These are phyloP conservation scores for Citrullus colocynthis DNA, from an alignment of 306 rosid genomes.

Conservation along the genomic window DNA sequence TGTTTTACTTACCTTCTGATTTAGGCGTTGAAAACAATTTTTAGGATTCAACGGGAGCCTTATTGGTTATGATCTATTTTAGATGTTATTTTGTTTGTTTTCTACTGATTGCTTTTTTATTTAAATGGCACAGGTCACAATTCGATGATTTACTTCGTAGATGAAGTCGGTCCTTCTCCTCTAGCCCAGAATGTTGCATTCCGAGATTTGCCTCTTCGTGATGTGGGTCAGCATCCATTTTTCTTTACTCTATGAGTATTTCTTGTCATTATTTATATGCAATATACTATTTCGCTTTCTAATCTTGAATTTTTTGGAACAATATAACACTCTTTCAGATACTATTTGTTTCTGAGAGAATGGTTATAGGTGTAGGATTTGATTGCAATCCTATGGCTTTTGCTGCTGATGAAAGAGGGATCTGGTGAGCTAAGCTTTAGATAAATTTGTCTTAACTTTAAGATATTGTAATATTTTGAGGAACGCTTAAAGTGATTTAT, in stretches of 20 bases:
- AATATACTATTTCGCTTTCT: slow-evolving; percentile 24
- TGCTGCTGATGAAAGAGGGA: slow-evolving; percentile 72
- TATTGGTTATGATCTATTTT: background rate
- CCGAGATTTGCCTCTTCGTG: slow-evolving; percentile 96
- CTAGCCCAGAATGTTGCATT: slow-evolving; percentile 76
- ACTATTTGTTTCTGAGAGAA: slow-evolving; percentile 75
- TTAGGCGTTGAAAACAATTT: background rate
- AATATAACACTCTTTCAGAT: slow-evolving; percentile 49
- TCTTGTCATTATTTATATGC: slow-evolving; percentile 3
- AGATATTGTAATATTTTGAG: slow-evolving; percentile 10
- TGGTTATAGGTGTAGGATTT: slow-evolving; percentile 80
- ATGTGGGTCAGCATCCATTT: slow-evolving; percentile 99
- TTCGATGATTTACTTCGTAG: slow-evolving; percentile 88
- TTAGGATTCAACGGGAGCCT: background rate
- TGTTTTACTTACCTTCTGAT: slow-evolving; percentile 1
- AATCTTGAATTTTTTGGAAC: slow-evolving; percentile 20
- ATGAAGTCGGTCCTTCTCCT: slow-evolving; percentile 91
- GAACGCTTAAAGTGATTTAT: slow-evolving; percentile 9
- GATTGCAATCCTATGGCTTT: slow-evolving; percentile 88
- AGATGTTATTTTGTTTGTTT: background rate
- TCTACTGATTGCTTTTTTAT: slow-evolving; percentile 6
- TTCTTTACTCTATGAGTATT: slow-evolving; percentile 19
- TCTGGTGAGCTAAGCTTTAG: slow-evolving; percentile 49
- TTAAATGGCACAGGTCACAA: slow-evolving; percentile 64
- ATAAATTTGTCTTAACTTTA: background rate